Evolutionary conservation across 2,329 filamentous ascomycete species (phyloP).

Genomic region (Colletotrichum plurivorum): DNA sequence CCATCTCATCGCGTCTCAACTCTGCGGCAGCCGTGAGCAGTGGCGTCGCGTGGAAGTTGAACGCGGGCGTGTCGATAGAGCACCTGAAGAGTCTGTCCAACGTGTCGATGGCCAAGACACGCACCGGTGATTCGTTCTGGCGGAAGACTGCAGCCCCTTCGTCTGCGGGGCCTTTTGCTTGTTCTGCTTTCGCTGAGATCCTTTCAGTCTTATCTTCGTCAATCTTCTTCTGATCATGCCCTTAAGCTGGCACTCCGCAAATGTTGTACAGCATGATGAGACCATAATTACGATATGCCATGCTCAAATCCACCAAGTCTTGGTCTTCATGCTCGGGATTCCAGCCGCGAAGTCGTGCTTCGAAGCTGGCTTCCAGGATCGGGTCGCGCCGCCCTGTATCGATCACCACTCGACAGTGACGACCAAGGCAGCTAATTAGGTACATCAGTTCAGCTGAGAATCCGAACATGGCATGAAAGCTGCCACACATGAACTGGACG

Average conservation of each 20-base stretch:
- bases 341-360: not conserved
- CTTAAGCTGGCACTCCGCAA: not conserved
- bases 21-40: not conserved
- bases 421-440: not conserved
- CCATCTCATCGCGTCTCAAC: not conserved
- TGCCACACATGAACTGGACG: too few relatives aligned
- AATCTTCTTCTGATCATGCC: too few relatives aligned
- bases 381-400: not conserved
- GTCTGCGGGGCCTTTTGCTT: not conserved
- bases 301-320: not conserved
- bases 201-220: too few relatives aligned
- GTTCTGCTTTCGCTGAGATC: not conserved
- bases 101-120: not conserved
- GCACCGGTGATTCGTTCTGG: too few relatives aligned
- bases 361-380: not conserved
- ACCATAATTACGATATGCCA: slow-evolving; percentile 10
- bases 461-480: not conserved
- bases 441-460: not conserved
- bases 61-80: not conserved
- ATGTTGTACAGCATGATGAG: slow-evolving; percentile 7
- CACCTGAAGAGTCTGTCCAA: not conserved
- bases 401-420: not conserved
- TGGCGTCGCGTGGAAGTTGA: slow-evolving; percentile 5
- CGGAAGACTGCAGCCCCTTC: not conserved
- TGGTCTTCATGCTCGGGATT: not conserved